phyloP scores from a whole-genome alignment of 768 basidiomycete genomes.

The Pleurotus ostreatus region DNA sequence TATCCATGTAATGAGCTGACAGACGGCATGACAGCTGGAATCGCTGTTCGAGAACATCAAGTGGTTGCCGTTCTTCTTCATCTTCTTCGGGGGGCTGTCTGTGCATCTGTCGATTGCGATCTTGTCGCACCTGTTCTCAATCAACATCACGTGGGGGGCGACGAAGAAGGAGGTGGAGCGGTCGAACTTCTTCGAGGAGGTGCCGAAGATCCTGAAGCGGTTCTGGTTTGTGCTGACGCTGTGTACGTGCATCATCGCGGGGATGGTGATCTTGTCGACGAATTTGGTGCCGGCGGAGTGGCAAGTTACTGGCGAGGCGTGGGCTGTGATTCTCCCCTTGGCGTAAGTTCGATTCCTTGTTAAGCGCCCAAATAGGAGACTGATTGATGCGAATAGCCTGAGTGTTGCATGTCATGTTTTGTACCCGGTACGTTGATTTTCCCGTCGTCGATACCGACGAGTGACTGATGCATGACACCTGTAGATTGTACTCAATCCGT shows the following conservation, averaged over 20 bases:
- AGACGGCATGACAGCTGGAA: neutral
- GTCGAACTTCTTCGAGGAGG: conserved; percentile 86
- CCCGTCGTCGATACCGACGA: conserved; percentile 4
- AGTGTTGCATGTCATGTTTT: conserved; percentile 62
- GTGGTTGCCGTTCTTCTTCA: conserved; percentile 73
- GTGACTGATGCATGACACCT: conserved; percentile 8
- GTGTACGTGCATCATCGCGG: conserved; percentile 52
- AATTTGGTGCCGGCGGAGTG: conserved; percentile 59
- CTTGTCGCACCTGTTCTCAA: conserved; percentile 63
- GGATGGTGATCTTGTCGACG: conserved; percentile 59
- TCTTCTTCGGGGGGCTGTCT: conserved; percentile 75
- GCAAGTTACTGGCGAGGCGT: conserved; percentile 58
- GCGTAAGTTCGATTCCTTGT: conserved; percentile 32
- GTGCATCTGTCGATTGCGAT: conserved; percentile 68
- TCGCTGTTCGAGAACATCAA: conserved; percentile 53
- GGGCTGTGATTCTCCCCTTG: conserved; percentile 75
- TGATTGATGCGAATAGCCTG: conserved; percentile 41
- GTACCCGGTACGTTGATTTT: conserved; percentile 51
- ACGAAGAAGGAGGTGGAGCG: conserved; percentile 79
- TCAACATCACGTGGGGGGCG: conserved; percentile 48
- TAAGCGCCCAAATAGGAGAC: too few relatives aligned
- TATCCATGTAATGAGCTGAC: conserved; percentile 31
- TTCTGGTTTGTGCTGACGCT: conserved; percentile 74
- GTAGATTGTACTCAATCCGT: conserved; percentile 77
- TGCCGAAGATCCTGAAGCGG: conserved; percentile 33